These are phyloP conservation scores for Populus hybrid DNA, from an alignment of 441 rosid species.

Conservation along the genomic window DNA sequence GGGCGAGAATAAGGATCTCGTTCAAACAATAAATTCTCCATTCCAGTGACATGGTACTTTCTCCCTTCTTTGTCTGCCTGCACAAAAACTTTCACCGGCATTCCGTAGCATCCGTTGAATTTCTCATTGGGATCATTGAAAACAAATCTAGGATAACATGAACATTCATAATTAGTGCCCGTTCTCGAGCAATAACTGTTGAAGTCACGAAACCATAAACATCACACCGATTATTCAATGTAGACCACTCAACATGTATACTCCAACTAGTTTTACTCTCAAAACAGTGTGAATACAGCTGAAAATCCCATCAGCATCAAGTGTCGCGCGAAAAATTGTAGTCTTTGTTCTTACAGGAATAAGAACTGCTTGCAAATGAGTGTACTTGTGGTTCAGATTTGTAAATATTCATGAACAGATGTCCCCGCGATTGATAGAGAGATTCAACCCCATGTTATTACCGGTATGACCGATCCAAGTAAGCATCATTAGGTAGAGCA, in stretches of 20 bases:
- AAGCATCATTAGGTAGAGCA: not conserved
- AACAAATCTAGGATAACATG: slow-evolving; percentile 21
- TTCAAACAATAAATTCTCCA: slow-evolving; percentile 1
- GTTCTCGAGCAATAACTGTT: slow-evolving; percentile 20
- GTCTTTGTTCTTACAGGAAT: not conserved
- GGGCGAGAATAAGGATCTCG: not conserved
- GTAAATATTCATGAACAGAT: not conserved
- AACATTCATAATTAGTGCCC: not conserved
- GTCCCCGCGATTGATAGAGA: not conserved
- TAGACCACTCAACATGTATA: not conserved
- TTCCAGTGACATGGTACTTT: not conserved
- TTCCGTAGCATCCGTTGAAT: slow-evolving; percentile 13
- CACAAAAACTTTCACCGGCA: not conserved
- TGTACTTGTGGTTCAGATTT: not conserved
- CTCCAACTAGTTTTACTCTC: not conserved
- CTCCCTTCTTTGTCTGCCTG: not conserved
- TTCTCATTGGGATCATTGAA: not conserved
- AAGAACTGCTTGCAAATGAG: not conserved
- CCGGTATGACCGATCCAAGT: fast-evolving
- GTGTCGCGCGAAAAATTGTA: slow-evolving; percentile 18
- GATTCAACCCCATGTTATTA: not conserved
- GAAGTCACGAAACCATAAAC: slow-evolving; percentile 15
- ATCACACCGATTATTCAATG: not conserved
- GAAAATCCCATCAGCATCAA: slow-evolving; percentile 27
- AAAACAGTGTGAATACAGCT: slow-evolving; percentile 18